phyloP scores from a whole-genome alignment of 225 moss, liverwort and hornwort genomes.

The Bryum argenteum region DNA sequence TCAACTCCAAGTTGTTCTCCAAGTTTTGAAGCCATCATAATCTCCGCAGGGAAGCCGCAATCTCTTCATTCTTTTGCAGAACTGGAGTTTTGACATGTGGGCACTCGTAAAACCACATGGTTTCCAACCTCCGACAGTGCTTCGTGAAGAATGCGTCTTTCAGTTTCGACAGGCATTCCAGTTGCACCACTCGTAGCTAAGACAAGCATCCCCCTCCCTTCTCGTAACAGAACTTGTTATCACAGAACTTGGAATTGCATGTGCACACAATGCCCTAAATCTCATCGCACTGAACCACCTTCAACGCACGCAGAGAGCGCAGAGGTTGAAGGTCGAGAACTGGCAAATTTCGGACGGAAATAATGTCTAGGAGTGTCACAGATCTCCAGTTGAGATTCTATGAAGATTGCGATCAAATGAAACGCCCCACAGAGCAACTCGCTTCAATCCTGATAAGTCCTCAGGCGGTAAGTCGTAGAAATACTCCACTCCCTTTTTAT shows the following conservation, averaged over 20 bases:
- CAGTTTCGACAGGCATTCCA: neutral
- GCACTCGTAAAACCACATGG: conserved; percentile 1
- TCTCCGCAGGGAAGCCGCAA: conserved; percentile 7
- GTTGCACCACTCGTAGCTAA: neutral
- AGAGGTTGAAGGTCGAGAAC: neutral
- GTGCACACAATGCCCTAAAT: conserved; percentile 3
- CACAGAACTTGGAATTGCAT: neutral
- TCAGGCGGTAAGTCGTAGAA: no score
- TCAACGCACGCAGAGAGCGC: neutral
- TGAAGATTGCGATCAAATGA: neutral
- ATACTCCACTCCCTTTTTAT: no score
- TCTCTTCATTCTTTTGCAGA: conserved; percentile 4
- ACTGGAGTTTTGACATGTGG: neutral
- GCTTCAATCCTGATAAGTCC: no score
- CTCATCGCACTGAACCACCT: neutral
- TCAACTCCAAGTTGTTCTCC: neutral
- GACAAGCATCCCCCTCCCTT: conserved; percentile 5
- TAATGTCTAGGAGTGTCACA: neutral
- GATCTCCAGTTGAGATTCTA: neutral
- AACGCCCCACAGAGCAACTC: neutral
- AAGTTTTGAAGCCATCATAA: neutral
- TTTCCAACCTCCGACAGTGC: conserved; percentile 10
- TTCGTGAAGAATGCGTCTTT: neutral
- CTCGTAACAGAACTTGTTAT: neutral
- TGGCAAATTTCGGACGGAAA: neutral